phyloP scores from a whole-genome alignment of 768 basidiomycete genomes.

The Podaxis mareebaensis region DNA sequence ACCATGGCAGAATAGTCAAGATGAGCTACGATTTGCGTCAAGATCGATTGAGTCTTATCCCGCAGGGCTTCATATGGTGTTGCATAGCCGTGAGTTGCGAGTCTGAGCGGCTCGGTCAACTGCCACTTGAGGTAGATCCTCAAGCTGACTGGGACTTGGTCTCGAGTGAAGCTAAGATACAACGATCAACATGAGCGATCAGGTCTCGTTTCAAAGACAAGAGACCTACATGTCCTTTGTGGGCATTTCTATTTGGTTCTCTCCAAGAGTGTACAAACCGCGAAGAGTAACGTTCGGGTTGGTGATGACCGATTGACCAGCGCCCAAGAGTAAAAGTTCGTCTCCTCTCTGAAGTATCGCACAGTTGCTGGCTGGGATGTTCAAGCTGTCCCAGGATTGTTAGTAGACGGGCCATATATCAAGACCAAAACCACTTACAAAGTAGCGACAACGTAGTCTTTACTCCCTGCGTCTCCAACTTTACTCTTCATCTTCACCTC shows the following conservation, averaged over 20 bases:
- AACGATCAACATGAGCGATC: background rate
- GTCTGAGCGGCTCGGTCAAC: slow-evolving; percentile 51
- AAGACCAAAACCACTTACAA: slow-evolving; percentile 51
- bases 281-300: slow-evolving; percentile 82
- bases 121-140: slow-evolving; percentile 85
- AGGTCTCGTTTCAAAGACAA: background rate
- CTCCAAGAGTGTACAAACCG: slow-evolving; percentile 77
- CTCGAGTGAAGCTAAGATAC: slow-evolving; percentile 67
- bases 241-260: slow-evolving; percentile 85
- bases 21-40: slow-evolving; percentile 86
- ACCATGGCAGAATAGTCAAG: slow-evolving; percentile 52
- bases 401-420: slow-evolving; percentile 5
- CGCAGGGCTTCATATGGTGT: slow-evolving; percentile 78
- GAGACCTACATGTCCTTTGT: slow-evolving; percentile 77
- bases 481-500: slow-evolving; percentile 78
- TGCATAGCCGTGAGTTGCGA: slow-evolving; percentile 81
- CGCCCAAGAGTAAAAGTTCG: slow-evolving; percentile 74
- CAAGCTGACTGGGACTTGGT: slow-evolving; percentile 83
- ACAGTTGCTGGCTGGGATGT: slow-evolving; percentile 86
- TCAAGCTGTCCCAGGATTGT: slow-evolving; percentile 47
- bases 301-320: slow-evolving; percentile 84
- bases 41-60: slow-evolving; percentile 85
- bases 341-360: slow-evolving; percentile 83
- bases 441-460: slow-evolving; percentile 76
- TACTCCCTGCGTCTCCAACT: slow-evolving; percentile 39